phyloP scores from a whole-genome alignment of 2,329 filamentous ascomycete species.

The Tympanopsis confertula region DNA sequence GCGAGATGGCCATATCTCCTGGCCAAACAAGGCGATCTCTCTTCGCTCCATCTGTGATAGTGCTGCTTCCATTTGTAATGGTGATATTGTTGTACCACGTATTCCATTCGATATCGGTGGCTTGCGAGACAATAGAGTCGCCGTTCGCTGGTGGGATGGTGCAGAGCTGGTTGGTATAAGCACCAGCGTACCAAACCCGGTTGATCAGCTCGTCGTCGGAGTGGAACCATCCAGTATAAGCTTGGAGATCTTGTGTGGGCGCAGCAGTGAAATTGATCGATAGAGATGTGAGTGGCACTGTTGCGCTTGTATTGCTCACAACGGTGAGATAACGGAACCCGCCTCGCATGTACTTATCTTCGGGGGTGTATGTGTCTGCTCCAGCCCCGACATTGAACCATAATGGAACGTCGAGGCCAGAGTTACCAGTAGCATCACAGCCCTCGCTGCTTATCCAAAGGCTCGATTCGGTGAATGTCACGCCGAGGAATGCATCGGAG shows the following conservation, averaged over 20 bases:
- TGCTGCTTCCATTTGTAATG: conserved; percentile 6
- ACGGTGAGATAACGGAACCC: conserved; percentile 32
- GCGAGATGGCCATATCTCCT: conserved; percentile 35
- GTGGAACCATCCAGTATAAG: conserved; percentile 13
- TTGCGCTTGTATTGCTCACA: conserved; percentile 26
- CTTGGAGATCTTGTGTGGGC: conserved; percentile 15
- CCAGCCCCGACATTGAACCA: conserved; percentile 27
- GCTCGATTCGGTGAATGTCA: conserved; percentile 24
- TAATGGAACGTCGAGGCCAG: conserved; percentile 31
- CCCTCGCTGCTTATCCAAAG: conserved; percentile 33
- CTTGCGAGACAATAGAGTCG: conserved; percentile 5
- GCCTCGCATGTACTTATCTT: conserved; percentile 25
- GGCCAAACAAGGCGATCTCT: conserved; percentile 36
- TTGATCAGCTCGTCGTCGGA: conserved; percentile 19
- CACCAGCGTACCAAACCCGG: conserved; percentile 22
- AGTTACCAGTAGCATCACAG: conserved; percentile 31
- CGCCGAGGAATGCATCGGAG: conserved; percentile 17
- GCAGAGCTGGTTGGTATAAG: conserved; percentile 14
- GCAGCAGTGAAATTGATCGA: conserved; percentile 28
- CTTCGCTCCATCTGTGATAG: conserved; percentile 29
- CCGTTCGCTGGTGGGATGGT: conserved; percentile 12
- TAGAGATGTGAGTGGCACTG: conserved; percentile 19
- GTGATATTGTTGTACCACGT: conserved; percentile 7
- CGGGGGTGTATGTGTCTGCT: conserved; percentile 25
- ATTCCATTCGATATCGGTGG: conserved; percentile 4